These are phyloP conservation scores for Sanghuangporus baumii DNA, from an alignment of 1,284 basidiomycete species.

Conservation along the genomic window DNA sequence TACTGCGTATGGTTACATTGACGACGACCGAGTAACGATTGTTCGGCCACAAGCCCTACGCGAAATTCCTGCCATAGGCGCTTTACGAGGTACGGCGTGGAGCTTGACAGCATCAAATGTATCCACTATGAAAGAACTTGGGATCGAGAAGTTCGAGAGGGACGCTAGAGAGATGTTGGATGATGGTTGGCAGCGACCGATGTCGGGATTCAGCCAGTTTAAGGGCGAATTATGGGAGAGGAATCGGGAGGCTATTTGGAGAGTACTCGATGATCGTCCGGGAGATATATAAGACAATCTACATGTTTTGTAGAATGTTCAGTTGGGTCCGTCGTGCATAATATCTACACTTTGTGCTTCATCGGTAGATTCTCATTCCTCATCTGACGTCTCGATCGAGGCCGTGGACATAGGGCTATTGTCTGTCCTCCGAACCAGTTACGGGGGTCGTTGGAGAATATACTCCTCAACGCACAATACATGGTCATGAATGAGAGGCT, in stretches of 20 bases:
- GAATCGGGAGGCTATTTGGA: not conserved
- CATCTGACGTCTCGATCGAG: too few relatives aligned
- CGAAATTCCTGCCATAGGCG: constrained; percentile 31
- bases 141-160: not conserved
- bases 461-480: too few relatives aligned
- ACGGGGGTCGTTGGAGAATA: too few relatives aligned
- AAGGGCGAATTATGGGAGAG: constrained; percentile 4
- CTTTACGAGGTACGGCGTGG: constrained; percentile 27
- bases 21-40: constrained; percentile 31
- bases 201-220: not conserved
- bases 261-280: constrained; percentile 5
- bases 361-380: too few relatives aligned
- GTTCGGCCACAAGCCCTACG: constrained; percentile 33
- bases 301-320: not conserved
- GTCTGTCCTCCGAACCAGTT: too few relatives aligned
- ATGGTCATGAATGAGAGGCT: too few relatives aligned
- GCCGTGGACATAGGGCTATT: too few relatives aligned
- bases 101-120: not conserved
- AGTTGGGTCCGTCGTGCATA: not conserved
- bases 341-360: not conserved
- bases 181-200: not conserved
- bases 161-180: not conserved
- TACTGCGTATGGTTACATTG: constrained; percentile 31
- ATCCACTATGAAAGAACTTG: not conserved
- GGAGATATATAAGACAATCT: constrained; percentile 3